Percentiles rank a stretch among this genome's conserved stretches.
Evolutionary conservation across 2,329 filamentous ascomycete species (phyloP).

Genomic region (Sporothrix pallida): DNA sequence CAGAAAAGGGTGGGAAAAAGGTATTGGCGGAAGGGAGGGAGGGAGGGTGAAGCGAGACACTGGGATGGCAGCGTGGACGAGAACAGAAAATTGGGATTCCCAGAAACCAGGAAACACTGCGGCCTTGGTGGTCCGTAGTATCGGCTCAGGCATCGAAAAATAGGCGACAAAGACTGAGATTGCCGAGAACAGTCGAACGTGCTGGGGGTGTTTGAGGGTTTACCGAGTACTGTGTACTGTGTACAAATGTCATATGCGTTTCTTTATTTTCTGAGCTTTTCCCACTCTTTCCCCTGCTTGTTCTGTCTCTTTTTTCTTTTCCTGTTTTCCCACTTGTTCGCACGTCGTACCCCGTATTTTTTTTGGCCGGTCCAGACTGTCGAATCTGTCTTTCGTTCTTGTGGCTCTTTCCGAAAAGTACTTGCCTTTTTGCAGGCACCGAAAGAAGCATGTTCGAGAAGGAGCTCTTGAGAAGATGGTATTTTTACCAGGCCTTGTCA

Average conservation of each 20-base stretch:
- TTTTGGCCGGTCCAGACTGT: not conserved
- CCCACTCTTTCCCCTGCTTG: not conserved
- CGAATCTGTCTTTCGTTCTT: not conserved
- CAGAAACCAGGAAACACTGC: not conserved
- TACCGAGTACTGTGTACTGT: not conserved
- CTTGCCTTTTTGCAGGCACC: not conserved
- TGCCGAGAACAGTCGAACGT: not conserved
- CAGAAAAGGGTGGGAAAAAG: not conserved
- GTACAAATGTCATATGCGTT: not conserved
- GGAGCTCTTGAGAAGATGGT: not conserved
- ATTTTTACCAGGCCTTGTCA: not conserved
- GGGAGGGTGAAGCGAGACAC: not conserved
- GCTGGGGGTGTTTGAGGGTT: not conserved
- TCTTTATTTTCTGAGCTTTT: not conserved
- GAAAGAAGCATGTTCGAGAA: not conserved
- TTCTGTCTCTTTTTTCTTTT: not conserved
- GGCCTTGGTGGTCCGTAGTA: not conserved
- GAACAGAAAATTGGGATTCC: not conserved
- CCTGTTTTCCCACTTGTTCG: not conserved
- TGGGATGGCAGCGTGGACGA: not conserved
- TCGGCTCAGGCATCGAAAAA: not conserved
- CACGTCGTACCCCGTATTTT: not conserved
- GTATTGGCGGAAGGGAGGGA: not conserved
- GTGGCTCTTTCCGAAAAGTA: not conserved
- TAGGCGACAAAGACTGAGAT: not conserved